phyloP scores from a whole-genome alignment of 768 basidiomycete genomes.

The Daedaleopsis nitida region DNA sequence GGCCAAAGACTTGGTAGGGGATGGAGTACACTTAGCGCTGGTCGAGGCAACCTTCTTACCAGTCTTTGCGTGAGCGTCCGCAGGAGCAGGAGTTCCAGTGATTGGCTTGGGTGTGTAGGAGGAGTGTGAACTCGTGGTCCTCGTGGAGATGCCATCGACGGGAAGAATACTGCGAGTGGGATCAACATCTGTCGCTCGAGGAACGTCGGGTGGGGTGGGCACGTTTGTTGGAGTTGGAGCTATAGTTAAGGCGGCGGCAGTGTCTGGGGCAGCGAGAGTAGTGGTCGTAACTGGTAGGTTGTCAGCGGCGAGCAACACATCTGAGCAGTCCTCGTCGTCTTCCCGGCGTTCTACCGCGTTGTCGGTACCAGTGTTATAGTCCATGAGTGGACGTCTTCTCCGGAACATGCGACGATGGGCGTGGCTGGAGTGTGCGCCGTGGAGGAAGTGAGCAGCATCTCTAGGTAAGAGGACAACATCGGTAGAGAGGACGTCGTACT shows the following conservation, averaged over 20 bases:
- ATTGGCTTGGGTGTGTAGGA: slow-evolving; percentile 17
- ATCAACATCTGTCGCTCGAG: background rate
- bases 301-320: background rate
- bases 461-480: slow-evolving; percentile 1
- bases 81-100: slow-evolving; percentile 35
- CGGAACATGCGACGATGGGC: slow-evolving; percentile 22
- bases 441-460: background rate
- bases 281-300: background rate
- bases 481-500: background rate
- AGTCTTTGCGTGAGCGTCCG: slow-evolving; percentile 29
- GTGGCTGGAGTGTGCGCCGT: background rate
- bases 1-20: slow-evolving; percentile 47
- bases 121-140: slow-evolving; percentile 2
- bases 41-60: background rate
- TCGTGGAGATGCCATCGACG: background rate
- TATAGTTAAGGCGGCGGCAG: too few species aligned
- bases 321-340: background rate
- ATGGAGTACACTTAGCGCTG: slow-evolving; percentile 44
- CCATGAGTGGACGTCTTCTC: slow-evolving; percentile 1
- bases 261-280: background rate
- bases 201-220: too few species aligned
- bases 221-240: too few species aligned
- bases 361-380: background rate
- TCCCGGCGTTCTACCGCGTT: background rate
- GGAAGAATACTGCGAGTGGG: background rate